Conservation (phyloP, 352 stramenopile genomes). For the Peronospora farinosa region DNA sequence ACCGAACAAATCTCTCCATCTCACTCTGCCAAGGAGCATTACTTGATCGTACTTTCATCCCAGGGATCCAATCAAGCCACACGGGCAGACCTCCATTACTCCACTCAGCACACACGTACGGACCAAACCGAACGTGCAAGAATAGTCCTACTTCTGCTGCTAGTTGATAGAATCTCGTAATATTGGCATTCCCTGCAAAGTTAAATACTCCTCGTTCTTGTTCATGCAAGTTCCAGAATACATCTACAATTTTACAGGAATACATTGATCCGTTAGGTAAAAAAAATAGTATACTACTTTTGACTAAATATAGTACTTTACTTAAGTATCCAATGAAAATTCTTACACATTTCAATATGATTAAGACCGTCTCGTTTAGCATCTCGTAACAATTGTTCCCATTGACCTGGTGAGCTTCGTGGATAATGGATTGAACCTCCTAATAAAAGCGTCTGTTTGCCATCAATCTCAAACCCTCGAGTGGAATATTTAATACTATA, state of each 20-base stretch:
- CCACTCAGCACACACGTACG: slow-evolving; percentile 67
- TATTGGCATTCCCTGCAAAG: slow-evolving; percentile 40
- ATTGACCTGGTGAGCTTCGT: slow-evolving; percentile 43
- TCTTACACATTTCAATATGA: slow-evolving; percentile 64
- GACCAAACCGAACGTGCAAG: slow-evolving; percentile 60
- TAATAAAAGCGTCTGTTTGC: slow-evolving; percentile 45
- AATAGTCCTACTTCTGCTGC: slow-evolving; percentile 52
- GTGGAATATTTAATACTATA: slow-evolving; percentile 47
- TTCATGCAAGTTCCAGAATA: slow-evolving; percentile 73
- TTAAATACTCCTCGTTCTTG: slow-evolving; percentile 47
- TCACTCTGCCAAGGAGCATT: slow-evolving; percentile 36
- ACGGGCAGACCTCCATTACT: slow-evolving; percentile 53
- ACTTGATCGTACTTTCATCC: slow-evolving; percentile 44
- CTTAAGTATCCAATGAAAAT: background rate
- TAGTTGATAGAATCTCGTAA: slow-evolving; percentile 59
- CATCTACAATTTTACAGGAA: slow-evolving; percentile 33
- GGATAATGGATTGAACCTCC: slow-evolving; percentile 68
- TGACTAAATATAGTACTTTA: background rate
- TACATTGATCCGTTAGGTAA: background rate
- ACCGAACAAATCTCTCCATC: slow-evolving; percentile 55
- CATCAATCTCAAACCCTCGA: slow-evolving; percentile 58
- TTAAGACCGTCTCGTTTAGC: slow-evolving; percentile 73
- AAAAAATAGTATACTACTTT: too few species aligned
- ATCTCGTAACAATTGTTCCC: slow-evolving; percentile 49
- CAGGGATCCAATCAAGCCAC: slow-evolving; percentile 51